phyloP scores from a whole-genome alignment of 2,329 filamentous ascomycete species.

The Stachybotrys elegans region DNA sequence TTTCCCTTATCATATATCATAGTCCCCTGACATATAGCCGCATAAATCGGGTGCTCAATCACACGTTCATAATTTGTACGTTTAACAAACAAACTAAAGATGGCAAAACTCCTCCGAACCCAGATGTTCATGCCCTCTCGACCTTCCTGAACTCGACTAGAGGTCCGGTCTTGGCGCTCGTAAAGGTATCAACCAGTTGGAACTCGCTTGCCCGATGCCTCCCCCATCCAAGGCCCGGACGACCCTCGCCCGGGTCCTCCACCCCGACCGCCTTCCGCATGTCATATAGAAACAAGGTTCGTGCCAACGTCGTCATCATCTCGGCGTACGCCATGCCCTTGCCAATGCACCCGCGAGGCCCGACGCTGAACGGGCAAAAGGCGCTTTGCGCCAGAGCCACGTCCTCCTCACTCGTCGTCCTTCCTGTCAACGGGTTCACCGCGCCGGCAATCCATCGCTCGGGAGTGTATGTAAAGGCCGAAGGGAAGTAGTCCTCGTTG shows the following conservation, averaged over 20 bases:
- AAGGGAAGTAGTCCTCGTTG: slow-evolving; percentile 56
- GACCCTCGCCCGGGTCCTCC: slow-evolving; percentile 48
- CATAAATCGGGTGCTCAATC: too few species aligned
- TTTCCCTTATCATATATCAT: too few species aligned
- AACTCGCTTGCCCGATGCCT: slow-evolving; percentile 56
- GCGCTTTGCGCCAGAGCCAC: slow-evolving; percentile 56
- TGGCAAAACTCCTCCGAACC: too few species aligned
- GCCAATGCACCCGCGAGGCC: slow-evolving; percentile 66
- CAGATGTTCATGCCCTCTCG: slow-evolving; percentile 12
- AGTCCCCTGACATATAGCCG: too few species aligned
- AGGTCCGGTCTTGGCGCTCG: slow-evolving; percentile 66
- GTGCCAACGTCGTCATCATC: slow-evolving; percentile 58
- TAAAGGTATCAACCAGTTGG: slow-evolving; percentile 68
- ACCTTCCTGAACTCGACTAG: slow-evolving; percentile 55
- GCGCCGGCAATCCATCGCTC: slow-evolving; percentile 60
- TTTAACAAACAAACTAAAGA: too few species aligned
- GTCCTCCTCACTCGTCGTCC: slow-evolving; percentile 42
- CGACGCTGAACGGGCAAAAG: slow-evolving; percentile 70
- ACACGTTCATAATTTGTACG: too few species aligned
- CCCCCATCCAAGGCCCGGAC: slow-evolving; percentile 43
- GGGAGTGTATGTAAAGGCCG: slow-evolving; percentile 53
- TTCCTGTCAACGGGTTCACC: slow-evolving; percentile 28
- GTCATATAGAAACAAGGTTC: slow-evolving; percentile 58
- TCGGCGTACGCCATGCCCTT: slow-evolving; percentile 65
- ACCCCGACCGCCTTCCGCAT: slow-evolving; percentile 45